Base-by-base conservation (phyloP, 2,329 filamentous ascomycete genomes). In the Ophiostoma populinum region DNA sequence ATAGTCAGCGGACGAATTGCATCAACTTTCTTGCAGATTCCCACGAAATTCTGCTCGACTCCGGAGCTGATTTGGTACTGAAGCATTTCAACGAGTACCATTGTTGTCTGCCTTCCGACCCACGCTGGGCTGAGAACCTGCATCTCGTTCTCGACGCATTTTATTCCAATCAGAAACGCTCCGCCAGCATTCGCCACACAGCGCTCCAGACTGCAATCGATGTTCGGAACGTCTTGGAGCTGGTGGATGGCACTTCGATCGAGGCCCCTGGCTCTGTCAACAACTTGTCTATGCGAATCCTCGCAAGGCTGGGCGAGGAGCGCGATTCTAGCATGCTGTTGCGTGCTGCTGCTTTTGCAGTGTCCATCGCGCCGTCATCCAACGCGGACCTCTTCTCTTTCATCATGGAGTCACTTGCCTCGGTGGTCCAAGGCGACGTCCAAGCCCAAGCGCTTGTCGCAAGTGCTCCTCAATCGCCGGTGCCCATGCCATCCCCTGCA, bases 91-190 rank as follows among this genome's bases (percentile, higher is more conserved):
- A 67, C 37, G 70, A 80, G 35, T 76, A 78, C 43, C 63, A 75
- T 30, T 75, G 71, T 46, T 79, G 80, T 45, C 77, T 75, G 29
- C 79, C 79, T 3, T 80, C 78, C 0, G 75, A 81, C 45, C 53
- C 63, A 31, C 59, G 69, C 24, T 85, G 78, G 79, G 64, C 77
- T 41, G 55, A 63, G 3, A 78, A 80, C 35, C 59, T 78, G 36
- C 56, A 58, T 12, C 55, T 70, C 18, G 62, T 83, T 2, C 51
- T 81, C 12, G 58, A 67, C 15, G 64, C 65, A 1, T 76, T 83
- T 47, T 73, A 80, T 45, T 63, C 65, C 27, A 70, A 80, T 46
- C 62, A 61, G 21, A 57, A 53, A 9, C 67, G 76, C 28, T 72
- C 73, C 10, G 65, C 70, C 2, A 55, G 67, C 35, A 69, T 79